Evolutionary conservation across 208 protist genomes (phyloP), one percentile per base, ranked within the genome.

Genomic region (Leishmania guyanensis): DNA sequence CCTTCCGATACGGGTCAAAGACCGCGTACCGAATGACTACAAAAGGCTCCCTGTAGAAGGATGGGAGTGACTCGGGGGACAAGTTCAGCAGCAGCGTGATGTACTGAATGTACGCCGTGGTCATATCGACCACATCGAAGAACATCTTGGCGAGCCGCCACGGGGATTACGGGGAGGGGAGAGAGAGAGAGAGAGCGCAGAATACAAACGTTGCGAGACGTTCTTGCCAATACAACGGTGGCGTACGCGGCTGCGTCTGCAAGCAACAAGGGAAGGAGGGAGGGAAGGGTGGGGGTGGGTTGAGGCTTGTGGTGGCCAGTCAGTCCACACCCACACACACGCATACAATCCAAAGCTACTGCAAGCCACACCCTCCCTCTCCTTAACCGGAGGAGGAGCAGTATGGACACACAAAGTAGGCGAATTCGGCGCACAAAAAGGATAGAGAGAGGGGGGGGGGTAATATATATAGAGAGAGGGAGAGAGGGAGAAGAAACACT

Each of bases 61-160:
- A 43, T 0, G 91, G 90, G 48, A 93, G 87, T 46, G 75, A 86
- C 1, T 77, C 60, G 2, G 91, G 87, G 3, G 89, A 82, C 46
- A 94, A 85, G 3, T 79, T 83, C 2, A 96, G 60, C 5, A 96
- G 86, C 39, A 95, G 86, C 14, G 81, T 81, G 50, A 96, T 62
- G 76, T 94, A 95, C 85, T 96, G 93, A 29, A 94, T 78, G 84
- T 95, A 96, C 60, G 90, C 77, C 77, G 85, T 70, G 16, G 88
- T 90, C 85, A 96, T 93, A 43, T 95, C 91, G 26, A 93, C 29
- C 16, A 96, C 75, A 84, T 95, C 92, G 84, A 89, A 88, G 75
- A 94, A 91, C 88, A 91, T 93, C 20, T 60, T 62, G n/a, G 26
- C 43, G 20, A 48, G 43, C 69, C 3, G 26, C 43, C 26, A 53